Conservation (phyloP, 768 basidiomycete genomes). For the Hortiboletus campestris region DNA sequence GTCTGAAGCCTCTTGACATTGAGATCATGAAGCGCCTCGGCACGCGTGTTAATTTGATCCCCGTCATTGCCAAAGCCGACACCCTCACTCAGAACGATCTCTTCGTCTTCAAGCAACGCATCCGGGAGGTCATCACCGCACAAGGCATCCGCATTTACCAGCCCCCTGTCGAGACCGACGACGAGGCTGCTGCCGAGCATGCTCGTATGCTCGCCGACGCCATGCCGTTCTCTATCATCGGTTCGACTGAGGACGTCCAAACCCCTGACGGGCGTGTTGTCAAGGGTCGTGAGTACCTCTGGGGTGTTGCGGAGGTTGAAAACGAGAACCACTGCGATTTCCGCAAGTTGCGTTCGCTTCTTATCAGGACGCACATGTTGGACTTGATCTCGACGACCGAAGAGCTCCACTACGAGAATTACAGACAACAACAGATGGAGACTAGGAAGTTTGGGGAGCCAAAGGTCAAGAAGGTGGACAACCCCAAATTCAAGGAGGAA, state of each 20-base stretch:
- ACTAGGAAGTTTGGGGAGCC: constrained; percentile 98
- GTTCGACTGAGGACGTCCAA: constrained; percentile 91
- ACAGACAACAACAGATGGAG: constrained; percentile 99
- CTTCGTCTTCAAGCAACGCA: constrained; percentile 87
- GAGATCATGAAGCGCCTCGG: constrained; percentile 99
- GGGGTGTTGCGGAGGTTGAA: constrained; percentile 99
- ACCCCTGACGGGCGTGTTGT: constrained; percentile 89
- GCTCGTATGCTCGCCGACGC: constrained; percentile 84
- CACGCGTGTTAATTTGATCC: constrained; percentile 96
- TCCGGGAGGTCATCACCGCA: constrained; percentile 85
- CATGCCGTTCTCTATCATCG: constrained; percentile 99
- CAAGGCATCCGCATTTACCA: constrained; percentile 95
- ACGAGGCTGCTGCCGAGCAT: constrained; percentile 83
- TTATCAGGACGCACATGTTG: constrained; percentile 98
- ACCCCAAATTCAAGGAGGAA: constrained; percentile 99
- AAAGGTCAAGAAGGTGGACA: constrained; percentile 98
- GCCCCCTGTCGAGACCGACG: constrained; percentile 88
- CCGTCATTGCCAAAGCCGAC: constrained; percentile 96
- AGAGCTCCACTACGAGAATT: constrained; percentile 96
- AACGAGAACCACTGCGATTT: constrained; percentile 99
- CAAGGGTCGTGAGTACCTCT: constrained; percentile 97
- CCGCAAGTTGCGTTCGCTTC: constrained; percentile 91
- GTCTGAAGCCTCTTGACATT: constrained; percentile 95
- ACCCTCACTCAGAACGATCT: constrained; percentile 95
- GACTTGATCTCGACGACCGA: constrained; percentile 96